Evolutionary conservation across 768 basidiomycete genomes (phyloP).

Genomic region (Suillus weaverae): DNA sequence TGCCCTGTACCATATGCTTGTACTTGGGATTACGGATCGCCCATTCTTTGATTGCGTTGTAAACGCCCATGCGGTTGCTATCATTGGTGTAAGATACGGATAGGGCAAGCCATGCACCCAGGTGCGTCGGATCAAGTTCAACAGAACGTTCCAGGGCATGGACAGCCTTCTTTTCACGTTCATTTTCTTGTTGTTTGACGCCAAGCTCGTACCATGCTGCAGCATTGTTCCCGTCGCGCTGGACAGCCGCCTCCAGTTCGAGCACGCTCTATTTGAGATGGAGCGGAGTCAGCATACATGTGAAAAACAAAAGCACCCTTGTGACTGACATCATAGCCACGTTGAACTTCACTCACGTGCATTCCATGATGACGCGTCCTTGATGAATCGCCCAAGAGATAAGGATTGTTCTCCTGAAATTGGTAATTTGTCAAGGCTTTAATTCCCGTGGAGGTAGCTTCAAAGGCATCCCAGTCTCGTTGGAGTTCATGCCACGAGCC

Average conservation of each 20-base stretch:
- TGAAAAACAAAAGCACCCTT: slow-evolving; percentile 11
- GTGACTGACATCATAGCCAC: slow-evolving; percentile 42
- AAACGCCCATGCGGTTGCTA: slow-evolving; percentile 68
- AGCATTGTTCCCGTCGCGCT: slow-evolving; percentile 69
- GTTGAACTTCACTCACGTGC: slow-evolving; percentile 30
- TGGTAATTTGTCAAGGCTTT: slow-evolving; percentile 56
- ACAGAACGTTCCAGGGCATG: slow-evolving; percentile 79
- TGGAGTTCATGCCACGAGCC: slow-evolving; percentile 69
- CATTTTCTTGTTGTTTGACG: slow-evolving; percentile 97
- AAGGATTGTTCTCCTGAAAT: slow-evolving; percentile 81
- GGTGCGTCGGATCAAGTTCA: slow-evolving; percentile 73
- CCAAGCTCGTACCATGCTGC: slow-evolving; percentile 89
- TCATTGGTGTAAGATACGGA: slow-evolving; percentile 93
- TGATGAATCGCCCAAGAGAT: slow-evolving; percentile 60
- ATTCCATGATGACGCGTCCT: slow-evolving; percentile 47
- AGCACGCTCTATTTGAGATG: slow-evolving; percentile 65
- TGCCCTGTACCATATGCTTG: slow-evolving; percentile 42
- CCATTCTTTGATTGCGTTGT: slow-evolving; percentile 86
- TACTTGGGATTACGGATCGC: slow-evolving; percentile 63
- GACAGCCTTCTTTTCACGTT: slow-evolving; percentile 89
- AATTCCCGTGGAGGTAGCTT: slow-evolving; percentile 70
- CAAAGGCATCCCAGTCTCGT: slow-evolving; percentile 78
- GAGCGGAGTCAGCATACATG: slow-evolving; percentile 16
- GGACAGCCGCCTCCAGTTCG: slow-evolving; percentile 87
- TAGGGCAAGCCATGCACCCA: slow-evolving; percentile 87